Conservation (phyloP, 139 green algal genomes). For the Haematococcus sp. region DNA sequence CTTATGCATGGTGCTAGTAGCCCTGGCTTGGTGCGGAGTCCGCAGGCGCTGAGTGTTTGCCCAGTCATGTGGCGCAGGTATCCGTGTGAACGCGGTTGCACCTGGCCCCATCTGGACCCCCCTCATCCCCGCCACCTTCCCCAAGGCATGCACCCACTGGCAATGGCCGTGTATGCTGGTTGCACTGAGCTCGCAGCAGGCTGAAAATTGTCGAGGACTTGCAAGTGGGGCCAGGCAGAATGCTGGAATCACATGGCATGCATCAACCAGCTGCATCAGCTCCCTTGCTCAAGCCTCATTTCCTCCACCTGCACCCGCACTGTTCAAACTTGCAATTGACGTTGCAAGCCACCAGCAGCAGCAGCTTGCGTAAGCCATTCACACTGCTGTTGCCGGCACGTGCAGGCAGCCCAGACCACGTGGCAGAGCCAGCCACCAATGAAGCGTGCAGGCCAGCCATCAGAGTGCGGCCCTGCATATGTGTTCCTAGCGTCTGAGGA, state of each 20-base stretch:
- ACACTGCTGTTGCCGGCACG: background rate
- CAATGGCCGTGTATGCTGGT: background rate
- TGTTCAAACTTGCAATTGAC: too few relatives aligned
- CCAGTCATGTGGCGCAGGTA: constrained; percentile 37
- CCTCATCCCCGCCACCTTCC: constrained; percentile 58
- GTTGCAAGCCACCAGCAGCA: too few relatives aligned
- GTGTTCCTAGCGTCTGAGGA: constrained; percentile 65
- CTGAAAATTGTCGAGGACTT: background rate
- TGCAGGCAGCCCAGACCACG: background rate
- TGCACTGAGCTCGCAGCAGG: background rate
- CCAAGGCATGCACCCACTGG: constrained; percentile 7
- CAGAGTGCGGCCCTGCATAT: constrained; percentile 41
- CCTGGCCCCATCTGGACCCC: constrained; percentile 76
- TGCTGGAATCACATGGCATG: too few relatives aligned
- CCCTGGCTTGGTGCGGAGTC: too few relatives aligned
- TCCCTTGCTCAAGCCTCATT: too few relatives aligned
- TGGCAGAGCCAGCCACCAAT: constrained; percentile 28
- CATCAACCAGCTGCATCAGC: too few relatives aligned
- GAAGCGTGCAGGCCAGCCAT: constrained; percentile 44
- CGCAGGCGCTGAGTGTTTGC: too few relatives aligned
- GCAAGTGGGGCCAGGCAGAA: constrained; percentile 34
- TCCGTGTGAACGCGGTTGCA: constrained; percentile 76
- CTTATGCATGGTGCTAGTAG: too few relatives aligned
- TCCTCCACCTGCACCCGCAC: too few relatives aligned
- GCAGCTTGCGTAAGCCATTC: background rate